Conservation (phyloP, 2,329 filamentous ascomycete genomes). For the Nigrospora sphaerica region DNA sequence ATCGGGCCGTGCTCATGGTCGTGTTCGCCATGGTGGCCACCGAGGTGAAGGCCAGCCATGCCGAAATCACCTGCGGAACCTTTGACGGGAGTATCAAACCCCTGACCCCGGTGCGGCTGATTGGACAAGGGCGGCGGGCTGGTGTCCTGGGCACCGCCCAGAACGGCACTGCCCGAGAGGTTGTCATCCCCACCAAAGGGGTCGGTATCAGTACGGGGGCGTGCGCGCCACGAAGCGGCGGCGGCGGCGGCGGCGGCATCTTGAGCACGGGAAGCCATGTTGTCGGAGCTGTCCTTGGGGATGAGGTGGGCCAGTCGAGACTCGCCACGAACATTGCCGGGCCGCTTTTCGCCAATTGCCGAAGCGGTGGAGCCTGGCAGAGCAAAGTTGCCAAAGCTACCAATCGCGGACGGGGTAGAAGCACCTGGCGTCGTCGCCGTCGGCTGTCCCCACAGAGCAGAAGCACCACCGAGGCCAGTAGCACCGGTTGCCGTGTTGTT, state of each 20-base stretch:
- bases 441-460: slow-evolving; percentile 37
- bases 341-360: slow-evolving; percentile 64
- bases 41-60: slow-evolving; percentile 53
- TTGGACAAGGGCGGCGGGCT: slow-evolving; percentile 35
- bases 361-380: slow-evolving; percentile 43
- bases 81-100: slow-evolving; percentile 49
- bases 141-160: slow-evolving; percentile 69
- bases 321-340: slow-evolving; percentile 62
- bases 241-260: slow-evolving; percentile 37
- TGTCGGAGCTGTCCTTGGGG: slow-evolving; percentile 68
- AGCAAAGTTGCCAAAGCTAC: slow-evolving; percentile 88
- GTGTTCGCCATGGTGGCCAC: slow-evolving; percentile 50
- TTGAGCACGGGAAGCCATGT: slow-evolving; percentile 41
- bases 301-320: slow-evolving; percentile 84
- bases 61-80: slow-evolving; percentile 52
- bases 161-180: slow-evolving; percentile 61
- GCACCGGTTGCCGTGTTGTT: slow-evolving; percentile 44
- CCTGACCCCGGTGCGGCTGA: slow-evolving; percentile 26
- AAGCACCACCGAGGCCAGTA: slow-evolving; percentile 33
- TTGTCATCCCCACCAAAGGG: slow-evolving; percentile 63
- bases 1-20: slow-evolving; percentile 62
- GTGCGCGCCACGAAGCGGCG: slow-evolving; percentile 47
- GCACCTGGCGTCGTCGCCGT: slow-evolving; percentile 53
- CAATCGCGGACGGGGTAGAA: slow-evolving; percentile 52
- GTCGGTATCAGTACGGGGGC: slow-evolving; percentile 65